Evolutionary conservation across 495 filamentous ascomycete genomes (phyloP), one percentile per base, ranked within the genome.

Genomic region (Xylaria palmicola): DNA sequence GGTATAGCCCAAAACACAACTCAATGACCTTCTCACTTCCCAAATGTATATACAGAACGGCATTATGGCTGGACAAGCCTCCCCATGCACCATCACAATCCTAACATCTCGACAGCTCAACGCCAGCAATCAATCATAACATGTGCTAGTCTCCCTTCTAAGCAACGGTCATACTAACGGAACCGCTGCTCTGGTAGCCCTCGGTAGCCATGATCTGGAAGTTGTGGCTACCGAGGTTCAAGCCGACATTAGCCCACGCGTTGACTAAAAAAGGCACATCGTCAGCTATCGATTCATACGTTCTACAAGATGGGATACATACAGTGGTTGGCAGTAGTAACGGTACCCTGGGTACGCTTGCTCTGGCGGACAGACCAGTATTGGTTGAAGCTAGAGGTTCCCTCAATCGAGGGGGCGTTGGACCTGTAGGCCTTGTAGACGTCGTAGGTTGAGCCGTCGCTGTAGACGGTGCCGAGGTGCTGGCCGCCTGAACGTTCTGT

Each of bases 161-260:
- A 41, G 32, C 63, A 59, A 85, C 82, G 19, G 77, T 86, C 56
- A 85, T 83, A 19, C 58, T 49, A 17, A 83, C 67, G 13, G 73
- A 79, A 0, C 83, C 83, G 63, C 77, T 84, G 68, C 77, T 81
- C 63, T 75, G 68, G 63, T 86, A 86, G 0, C 84, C 83, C 70
- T 87, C 84, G 1, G 80, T 85, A 5, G 81, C 79, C 8, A 87
- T 72, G 60, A 86, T 83, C 78, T 82, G 78, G 70, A 85, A 86
- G 67, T 86, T 77, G 68, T 80, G 76, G 1, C 68, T 72, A 0
- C 85, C 84, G 30, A 88, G 61, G 32, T 69, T 73, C 74, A 88
- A 62, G 13, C 78, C 77, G n/a, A 44, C 54, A 17, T 64, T 60
- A 0, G 69, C 68, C 86, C 85, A 88, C 2, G 81, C 83, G 59